phyloP scores from a whole-genome alignment of 805 yeast species.

The Metschnikowia gruessii region DNA sequence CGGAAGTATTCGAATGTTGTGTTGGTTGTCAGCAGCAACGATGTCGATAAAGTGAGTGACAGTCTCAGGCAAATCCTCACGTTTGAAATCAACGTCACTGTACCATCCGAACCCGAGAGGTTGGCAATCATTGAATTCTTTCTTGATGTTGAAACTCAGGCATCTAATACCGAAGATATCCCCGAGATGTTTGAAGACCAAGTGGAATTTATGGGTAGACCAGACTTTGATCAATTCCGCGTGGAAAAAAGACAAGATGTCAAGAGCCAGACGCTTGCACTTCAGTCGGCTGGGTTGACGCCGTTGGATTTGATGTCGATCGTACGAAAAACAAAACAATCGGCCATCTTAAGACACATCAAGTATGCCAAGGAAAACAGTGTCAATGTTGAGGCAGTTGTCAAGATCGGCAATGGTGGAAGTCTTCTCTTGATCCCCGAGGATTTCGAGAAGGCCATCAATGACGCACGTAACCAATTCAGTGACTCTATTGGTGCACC shows the following conservation, averaged over 20 bases:
- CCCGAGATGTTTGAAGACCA: slow-evolving; percentile 22
- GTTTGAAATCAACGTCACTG: slow-evolving; percentile 72
- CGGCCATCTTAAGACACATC: slow-evolving; percentile 51
- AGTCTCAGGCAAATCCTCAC: slow-evolving; percentile 63
- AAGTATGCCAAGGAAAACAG: slow-evolving; percentile 26
- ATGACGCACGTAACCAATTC: slow-evolving; percentile 79
- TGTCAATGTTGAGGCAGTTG: slow-evolving; percentile 26
- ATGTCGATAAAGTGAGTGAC: slow-evolving; percentile 66
- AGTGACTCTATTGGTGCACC: slow-evolving; percentile 98
- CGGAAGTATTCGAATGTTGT: slow-evolving; percentile 43
- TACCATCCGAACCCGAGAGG: slow-evolving; percentile 80
- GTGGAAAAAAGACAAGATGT: slow-evolving; percentile 40
- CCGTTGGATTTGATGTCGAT: slow-evolving; percentile 79
- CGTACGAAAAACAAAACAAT: slow-evolving; percentile 57
- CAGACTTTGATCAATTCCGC: slow-evolving; percentile 19
- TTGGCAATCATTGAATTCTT: slow-evolving; percentile 55
- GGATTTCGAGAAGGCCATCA: slow-evolving; percentile 69
- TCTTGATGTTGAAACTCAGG: slow-evolving; percentile 23
- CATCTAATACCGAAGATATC: slow-evolving; percentile 7
- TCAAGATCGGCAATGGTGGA: slow-evolving; percentile 56
- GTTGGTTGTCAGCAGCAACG: slow-evolving; percentile 63
- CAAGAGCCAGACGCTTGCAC: slow-evolving; percentile 54
- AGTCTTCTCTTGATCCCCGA: slow-evolving; percentile 48
- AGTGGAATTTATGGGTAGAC: slow-evolving; percentile 19
- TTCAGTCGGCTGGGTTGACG: slow-evolving; percentile 90